Evolutionary conservation across 495 filamentous ascomycete species (phyloP), one percentile per base, ranked within the genome.

Genomic region (Lichina pygmaea): DNA sequence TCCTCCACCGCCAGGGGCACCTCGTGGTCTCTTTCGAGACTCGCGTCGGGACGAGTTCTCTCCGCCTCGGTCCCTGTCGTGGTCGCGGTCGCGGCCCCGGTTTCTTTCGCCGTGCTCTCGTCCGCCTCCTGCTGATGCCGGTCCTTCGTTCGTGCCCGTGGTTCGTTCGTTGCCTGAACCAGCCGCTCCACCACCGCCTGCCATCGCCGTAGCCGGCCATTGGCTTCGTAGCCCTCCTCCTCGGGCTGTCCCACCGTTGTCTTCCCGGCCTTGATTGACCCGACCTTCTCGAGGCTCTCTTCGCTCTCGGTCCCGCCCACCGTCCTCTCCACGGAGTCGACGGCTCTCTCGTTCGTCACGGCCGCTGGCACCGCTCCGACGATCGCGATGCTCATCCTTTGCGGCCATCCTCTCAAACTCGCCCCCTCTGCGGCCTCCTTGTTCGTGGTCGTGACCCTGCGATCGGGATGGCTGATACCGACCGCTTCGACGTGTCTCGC

Each of bases 301-400:
- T 9, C 45, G 38, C 39, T 47, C 45, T 47, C 45, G 36, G 6
- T 40, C 34, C 15, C 36, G 36, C 37, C 45, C 45, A 6, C 42
- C 45, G 4, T 47, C 45, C 41, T 40, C 31, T 24, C 33, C 34
- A 15, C 34, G 39, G 13, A 36, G 45, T 13, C 37, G 36, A 30
- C 46, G 33, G 17, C 46, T 33, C 40, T 48, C 46, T 13, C 42
- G 42, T 10, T 43, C 42, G 16, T 43, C 42, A 17, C 42, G 42
- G 12, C 42, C 42, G 16, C 42, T 6, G 16, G 10, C 42, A 32
- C 16, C 12, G 16, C 45, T 41, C 31, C 45, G 45, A 11, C 45
- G 45, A 43, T 47, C 45, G 33, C 46, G 46, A 17, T 44, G 33
- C 9, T 48, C 46, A 16, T 48, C 46, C 0, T 40, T 8, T 44